Conservation (phyloP, 148 eudicot species). For the Chenopodium berlandieri region DNA sequence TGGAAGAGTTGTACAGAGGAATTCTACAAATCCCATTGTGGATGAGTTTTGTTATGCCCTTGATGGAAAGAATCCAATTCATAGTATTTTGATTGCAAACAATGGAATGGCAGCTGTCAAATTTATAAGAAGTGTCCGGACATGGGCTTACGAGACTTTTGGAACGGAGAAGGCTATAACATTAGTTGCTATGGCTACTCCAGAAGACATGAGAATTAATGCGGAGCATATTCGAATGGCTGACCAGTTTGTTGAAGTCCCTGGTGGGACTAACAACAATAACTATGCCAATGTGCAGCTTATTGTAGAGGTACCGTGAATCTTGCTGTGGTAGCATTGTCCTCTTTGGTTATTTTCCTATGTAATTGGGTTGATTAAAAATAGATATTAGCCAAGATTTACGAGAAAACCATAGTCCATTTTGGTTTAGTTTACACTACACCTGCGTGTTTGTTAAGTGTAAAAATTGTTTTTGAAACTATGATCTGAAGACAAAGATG, state of each 20-base stretch:
- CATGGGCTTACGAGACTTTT: constrained; percentile 96
- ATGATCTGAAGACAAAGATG: not conserved
- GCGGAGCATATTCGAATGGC: constrained; percentile 98
- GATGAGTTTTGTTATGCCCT: constrained; percentile 81
- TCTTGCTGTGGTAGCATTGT: constrained; percentile 10
- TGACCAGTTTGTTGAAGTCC: constrained; percentile 98
- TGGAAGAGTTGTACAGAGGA: constrained; percentile 56
- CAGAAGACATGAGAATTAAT: constrained; percentile 98
- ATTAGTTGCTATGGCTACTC: constrained; percentile 99
- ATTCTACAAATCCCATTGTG: constrained; percentile 52
- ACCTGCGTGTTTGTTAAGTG: not conserved
- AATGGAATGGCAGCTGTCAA: constrained; percentile 99
- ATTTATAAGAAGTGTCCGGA: constrained; percentile 86
- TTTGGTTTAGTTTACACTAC: not conserved
- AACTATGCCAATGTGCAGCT: constrained; percentile 99
- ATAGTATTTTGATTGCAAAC: constrained; percentile 91
- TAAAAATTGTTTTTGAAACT: not conserved
- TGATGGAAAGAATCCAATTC: constrained; percentile 81
- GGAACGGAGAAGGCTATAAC: constrained; percentile 94
- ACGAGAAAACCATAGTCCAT: not conserved
- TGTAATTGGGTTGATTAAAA: not conserved
- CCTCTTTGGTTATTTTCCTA: not conserved
- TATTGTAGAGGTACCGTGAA: constrained; percentile 71
- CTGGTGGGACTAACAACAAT: constrained; percentile 98
- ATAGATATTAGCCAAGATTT: not conserved